Evolutionary conservation across 169 alveolate species (phyloP).

Genomic region (Eimeria mitis): DNA sequence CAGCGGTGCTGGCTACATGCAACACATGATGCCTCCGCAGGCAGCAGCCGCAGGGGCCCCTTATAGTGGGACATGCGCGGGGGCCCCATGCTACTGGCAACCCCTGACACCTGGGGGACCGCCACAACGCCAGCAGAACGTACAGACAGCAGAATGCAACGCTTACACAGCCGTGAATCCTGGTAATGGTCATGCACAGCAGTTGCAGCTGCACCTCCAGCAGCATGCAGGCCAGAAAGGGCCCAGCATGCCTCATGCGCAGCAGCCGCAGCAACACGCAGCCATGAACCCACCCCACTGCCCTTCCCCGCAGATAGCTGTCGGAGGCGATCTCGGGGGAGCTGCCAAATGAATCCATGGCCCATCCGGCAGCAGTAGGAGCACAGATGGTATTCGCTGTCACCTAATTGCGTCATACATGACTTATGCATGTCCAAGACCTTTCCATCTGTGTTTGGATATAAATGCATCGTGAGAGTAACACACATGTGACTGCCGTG

Average conservation of each 20-base stretch:
- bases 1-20: slow-evolving; percentile 33
- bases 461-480: not conserved
- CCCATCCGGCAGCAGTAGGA: not conserved
- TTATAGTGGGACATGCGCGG: not conserved
- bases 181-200: slow-evolving; percentile 10
- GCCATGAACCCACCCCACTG: slow-evolving; percentile 2
- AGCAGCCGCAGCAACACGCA: slow-evolving; percentile 13
- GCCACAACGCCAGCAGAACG: slow-evolving; percentile 18
- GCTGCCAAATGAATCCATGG: slow-evolving; percentile 5
- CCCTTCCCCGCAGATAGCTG: not conserved
- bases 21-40: slow-evolving; percentile 12
- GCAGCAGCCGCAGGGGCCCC: slow-evolving; percentile 26
- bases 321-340: slow-evolving; percentile 11
- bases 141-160: slow-evolving; percentile 20
- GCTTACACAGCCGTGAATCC: not conserved
- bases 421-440: not conserved
- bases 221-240: slow-evolving; percentile 36
- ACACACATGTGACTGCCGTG: not conserved
- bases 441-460: not conserved
- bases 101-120: slow-evolving; percentile 63
- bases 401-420: not conserved
- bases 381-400: not conserved
- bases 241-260: slow-evolving; percentile 8
- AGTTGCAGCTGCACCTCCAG: slow-evolving; percentile 26
- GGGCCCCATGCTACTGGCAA: slow-evolving; percentile 26